phyloP scores from a whole-genome alignment of 257 asterid genomes.

The Thymus mandschuricus region DNA sequence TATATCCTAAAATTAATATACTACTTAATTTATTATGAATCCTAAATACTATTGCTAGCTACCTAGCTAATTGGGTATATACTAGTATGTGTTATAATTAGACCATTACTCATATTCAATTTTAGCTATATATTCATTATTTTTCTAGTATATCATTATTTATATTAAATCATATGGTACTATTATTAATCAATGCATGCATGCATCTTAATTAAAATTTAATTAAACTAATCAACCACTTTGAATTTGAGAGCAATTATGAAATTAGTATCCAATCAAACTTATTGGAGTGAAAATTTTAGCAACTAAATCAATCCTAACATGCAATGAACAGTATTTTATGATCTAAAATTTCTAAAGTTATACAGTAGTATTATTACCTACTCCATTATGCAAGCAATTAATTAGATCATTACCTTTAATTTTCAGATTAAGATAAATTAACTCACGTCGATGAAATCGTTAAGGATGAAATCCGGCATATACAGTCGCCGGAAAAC shows the following conservation, averaged over 20 bases:
- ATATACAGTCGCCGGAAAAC: constrained; percentile 40
- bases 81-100: no score
- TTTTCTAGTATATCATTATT: no score
- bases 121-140: no score
- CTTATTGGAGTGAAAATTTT: background rate
- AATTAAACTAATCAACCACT: background rate
- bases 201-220: background rate
- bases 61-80: no score
- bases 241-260: background rate
- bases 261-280: background rate
- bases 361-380: no score
- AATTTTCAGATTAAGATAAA: background rate
- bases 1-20: no score
- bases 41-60: no score
- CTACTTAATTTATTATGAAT: no score
- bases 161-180: background rate
- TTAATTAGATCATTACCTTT: background rate
- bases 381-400: background rate
- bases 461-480: constrained; percentile 73
- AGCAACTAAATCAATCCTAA: background rate
- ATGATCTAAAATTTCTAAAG: no score
- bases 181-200: background rate
- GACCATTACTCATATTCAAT: no score
- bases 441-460: constrained; percentile 41
- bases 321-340: background rate